phyloP scores from a whole-genome alignment of 805 yeast genomes.

The Sugiyamaella floridensis region DNA sequence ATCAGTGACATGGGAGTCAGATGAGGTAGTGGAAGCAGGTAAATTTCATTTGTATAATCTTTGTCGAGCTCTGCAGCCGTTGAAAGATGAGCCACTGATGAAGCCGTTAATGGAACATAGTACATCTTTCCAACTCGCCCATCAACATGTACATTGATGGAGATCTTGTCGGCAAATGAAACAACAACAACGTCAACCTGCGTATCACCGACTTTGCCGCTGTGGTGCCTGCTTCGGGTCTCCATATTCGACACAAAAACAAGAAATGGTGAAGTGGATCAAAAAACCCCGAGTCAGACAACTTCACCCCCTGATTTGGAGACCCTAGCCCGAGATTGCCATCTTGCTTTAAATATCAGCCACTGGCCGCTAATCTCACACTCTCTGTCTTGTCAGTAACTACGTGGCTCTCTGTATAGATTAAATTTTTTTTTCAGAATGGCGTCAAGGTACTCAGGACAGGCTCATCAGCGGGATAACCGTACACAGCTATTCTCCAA shows the following conservation, averaged over 20 bases:
- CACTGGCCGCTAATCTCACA: neutral
- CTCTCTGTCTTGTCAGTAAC: neutral
- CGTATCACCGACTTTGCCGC: slow-evolving; percentile 16
- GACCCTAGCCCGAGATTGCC: neutral
- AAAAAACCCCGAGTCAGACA: neutral
- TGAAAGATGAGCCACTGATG: slow-evolving; percentile 9
- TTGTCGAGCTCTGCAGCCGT: neutral
- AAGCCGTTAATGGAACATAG: slow-evolving; percentile 15
- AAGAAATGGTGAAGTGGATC: neutral
- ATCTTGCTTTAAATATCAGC: neutral
- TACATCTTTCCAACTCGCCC: slow-evolving; percentile 26
- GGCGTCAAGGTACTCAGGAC: slow-evolving; percentile 17
- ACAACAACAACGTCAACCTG: slow-evolving; percentile 26
- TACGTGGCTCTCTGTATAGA: neutral
- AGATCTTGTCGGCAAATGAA: slow-evolving; percentile 27
- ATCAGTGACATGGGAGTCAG: slow-evolving; percentile 21
- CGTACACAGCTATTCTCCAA: slow-evolving; percentile 35
- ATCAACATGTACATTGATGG: slow-evolving; percentile 27
- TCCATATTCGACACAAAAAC: neutral
- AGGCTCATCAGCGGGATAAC: slow-evolving; percentile 30
- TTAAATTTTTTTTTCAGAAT: slow-evolving; percentile 1
- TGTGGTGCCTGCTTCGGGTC: slow-evolving; percentile 1
- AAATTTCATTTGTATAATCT: slow-evolving; percentile 5
- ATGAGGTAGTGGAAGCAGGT: slow-evolving; percentile 21
- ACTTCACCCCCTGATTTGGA: neutral